Percentiles rank a stretch among this genome's conserved stretches.
Evolutionary conservation across 148 eudicot species (phyloP).

Genomic region (Fagopyrum tataricum): DNA sequence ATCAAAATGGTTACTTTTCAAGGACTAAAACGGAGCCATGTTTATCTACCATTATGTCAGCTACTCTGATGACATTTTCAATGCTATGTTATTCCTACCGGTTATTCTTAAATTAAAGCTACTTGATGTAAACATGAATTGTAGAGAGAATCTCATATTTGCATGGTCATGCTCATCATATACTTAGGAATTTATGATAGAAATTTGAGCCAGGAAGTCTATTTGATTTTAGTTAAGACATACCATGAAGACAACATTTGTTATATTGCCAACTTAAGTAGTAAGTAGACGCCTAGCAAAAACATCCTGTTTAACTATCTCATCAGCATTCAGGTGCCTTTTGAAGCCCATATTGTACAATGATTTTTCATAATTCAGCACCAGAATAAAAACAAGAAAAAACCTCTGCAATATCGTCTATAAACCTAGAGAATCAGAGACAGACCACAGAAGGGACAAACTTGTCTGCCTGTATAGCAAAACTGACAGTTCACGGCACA

Average conservation of each 20-base stretch:
- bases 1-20: conserved; percentile 85
- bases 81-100: conserved; percentile 87
- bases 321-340: conserved; percentile 75
- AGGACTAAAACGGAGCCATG: conserved; percentile 93
- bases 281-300: conserved; percentile 74
- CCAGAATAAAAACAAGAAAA: no score
- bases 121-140: background rate
- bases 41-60: conserved; percentile 79
- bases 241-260: conserved; percentile 94
- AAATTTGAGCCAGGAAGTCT: background rate
- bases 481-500: conserved; percentile 99
- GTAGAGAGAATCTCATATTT: background rate
- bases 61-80: conserved; percentile 81
- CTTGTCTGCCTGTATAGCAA: conserved; percentile 97
- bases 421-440: background rate
- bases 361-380: conserved; percentile 9
- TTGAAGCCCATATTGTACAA: conserved; percentile 75
- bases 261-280: conserved; percentile 63
- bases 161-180: background rate
- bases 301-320: conserved; percentile 85
- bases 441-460: background rate
- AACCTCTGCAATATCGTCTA: background rate
- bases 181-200: background rate
- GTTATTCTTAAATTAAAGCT: conserved; percentile 10
- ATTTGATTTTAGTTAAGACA: background rate